Evolutionary conservation across 371 early-diverging fungal species (phyloP), one percentile per base, ranked within the genome.

Genomic region (Mucor velutinosus): DNA sequence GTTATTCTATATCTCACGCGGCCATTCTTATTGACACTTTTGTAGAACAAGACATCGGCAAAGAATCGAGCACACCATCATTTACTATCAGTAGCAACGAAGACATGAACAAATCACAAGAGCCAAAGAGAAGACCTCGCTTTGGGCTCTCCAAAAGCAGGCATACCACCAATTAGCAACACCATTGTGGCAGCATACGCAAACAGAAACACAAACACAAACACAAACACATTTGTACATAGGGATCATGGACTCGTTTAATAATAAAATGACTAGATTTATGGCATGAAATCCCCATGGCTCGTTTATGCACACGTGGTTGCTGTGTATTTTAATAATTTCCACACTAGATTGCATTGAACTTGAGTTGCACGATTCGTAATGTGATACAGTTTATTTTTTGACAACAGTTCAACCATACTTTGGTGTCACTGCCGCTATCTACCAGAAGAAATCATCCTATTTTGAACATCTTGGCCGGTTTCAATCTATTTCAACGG

Each of bases 21-120:
- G 6, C 19, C 23, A 21, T 6, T 21, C 21, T 17, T 47, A 21
- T 14, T 21, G n/a, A 47, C 23, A 23, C 8, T 47, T 8, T 47
- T 47, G 15, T 30, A 56, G 56, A 30, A 30, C 30, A 56, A 56
- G 30, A 56, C n/a, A 56, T 56, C 15, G 56, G 56, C 14, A 56
- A 56, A 56, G 32, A 32, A 17, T 30, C 56, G 4, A 27, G 14
- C n/a, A 56, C 56, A 30, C 30, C 56, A 1, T 56, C 56, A 29
- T 56, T 56, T 56, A 56, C 56, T 29, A 15, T 56, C n/a, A 56
- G 56, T 15, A 56, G 56, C 15, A 56, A 32, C 17, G 56, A 56
- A n/a, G 32, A 56, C 15, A 4, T 32, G 6, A 56, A 56, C 15
- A 56, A 56, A 29, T 32, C 56, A 4, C 56, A 56, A 15, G 56